phyloP scores from a whole-genome alignment of 2,329 filamentous ascomycete genomes.

The Cladophialophora yegresii region DNA sequence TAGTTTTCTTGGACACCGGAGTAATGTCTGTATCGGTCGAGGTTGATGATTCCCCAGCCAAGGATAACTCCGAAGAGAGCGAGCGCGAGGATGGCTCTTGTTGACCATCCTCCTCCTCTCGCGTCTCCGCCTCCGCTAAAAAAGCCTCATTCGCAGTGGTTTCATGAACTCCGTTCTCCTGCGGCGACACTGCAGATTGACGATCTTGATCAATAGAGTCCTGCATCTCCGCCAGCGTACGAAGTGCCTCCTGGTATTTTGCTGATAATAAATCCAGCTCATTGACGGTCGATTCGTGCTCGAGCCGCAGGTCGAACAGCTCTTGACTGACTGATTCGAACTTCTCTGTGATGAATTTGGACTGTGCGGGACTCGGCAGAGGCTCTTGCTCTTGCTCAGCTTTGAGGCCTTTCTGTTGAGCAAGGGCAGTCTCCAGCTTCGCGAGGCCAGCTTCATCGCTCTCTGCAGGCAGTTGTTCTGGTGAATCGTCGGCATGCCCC shows the following conservation, averaged over 20 bases:
- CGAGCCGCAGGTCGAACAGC: slow-evolving; percentile 82
- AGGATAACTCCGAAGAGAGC: slow-evolving; percentile 91
- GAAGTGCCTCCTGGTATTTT: slow-evolving; percentile 89
- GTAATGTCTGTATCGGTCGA: slow-evolving; percentile 54
- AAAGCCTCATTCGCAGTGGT: slow-evolving; percentile 70
- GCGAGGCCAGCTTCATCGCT: slow-evolving; percentile 42
- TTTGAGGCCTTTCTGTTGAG: slow-evolving; percentile 40
- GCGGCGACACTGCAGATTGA: slow-evolving; percentile 51
- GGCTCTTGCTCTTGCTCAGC: slow-evolving; percentile 54
- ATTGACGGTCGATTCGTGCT: slow-evolving; percentile 80
- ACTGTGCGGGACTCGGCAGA: slow-evolving; percentile 71
- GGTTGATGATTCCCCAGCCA: slow-evolving; percentile 73
- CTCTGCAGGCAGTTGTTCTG: slow-evolving; percentile 27
- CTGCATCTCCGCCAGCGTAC: slow-evolving; percentile 78
- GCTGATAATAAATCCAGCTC: slow-evolving; percentile 79
- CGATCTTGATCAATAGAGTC: slow-evolving; percentile 79
- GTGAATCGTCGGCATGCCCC: slow-evolving; percentile 31
- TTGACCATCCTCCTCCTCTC: slow-evolving; percentile 66
- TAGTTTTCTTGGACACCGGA: slow-evolving; percentile 29
- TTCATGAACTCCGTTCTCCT: slow-evolving; percentile 46
- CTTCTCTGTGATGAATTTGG: slow-evolving; percentile 85
- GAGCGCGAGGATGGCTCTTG: slow-evolving; percentile 81
- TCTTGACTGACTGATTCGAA: slow-evolving; percentile 89
- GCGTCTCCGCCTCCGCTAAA: slow-evolving; percentile 68
- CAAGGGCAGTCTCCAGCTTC: slow-evolving; percentile 43